Conservation (phyloP, 208 protist genomes). For the Acanthamoeba polyphaga region DNA sequence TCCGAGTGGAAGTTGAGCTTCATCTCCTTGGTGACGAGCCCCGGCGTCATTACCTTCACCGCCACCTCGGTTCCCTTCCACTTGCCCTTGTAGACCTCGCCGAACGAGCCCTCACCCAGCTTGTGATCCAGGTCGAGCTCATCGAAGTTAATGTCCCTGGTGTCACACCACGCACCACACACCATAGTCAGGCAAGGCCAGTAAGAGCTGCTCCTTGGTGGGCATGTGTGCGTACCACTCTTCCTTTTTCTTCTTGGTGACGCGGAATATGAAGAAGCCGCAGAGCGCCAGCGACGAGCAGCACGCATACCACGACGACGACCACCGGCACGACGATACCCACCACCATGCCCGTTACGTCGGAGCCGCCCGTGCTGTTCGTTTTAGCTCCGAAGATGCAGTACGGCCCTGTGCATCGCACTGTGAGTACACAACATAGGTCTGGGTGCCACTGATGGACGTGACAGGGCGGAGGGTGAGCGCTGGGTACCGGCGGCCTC, state of each 20-base stretch:
- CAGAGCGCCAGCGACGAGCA: neutral
- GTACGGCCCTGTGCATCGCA: neutral
- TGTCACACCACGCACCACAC: neutral
- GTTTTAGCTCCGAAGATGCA: neutral
- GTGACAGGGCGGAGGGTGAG: neutral
- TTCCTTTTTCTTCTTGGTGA: conserved; percentile 25
- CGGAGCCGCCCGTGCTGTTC: conserved; percentile 11
- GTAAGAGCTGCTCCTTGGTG: too few species aligned
- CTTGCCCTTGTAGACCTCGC: conserved; percentile 58
- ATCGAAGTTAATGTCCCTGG: conserved; percentile 53
- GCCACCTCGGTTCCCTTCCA: conserved; percentile 68
- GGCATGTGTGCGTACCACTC: conserved; percentile 3
- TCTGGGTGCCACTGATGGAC: too few species aligned
- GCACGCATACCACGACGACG: neutral
- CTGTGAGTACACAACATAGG: too few species aligned
- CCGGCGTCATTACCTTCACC: conserved; percentile 41
- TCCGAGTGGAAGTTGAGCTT: conserved; percentile 10
- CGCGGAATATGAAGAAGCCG: neutral
- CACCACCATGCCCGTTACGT: conserved; percentile 6
- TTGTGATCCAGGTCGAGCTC: conserved; percentile 19
- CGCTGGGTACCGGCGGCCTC: neutral
- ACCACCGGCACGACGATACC: conserved; percentile 23
- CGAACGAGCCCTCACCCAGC: conserved; percentile 38
- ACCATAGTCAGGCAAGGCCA: neutral
- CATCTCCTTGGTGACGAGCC: conserved; percentile 30